These are phyloP conservation scores for Aureobasidium sp. DNA, from an alignment of 2,329 filamentous ascomycete species.

Conservation along the genomic window DNA sequence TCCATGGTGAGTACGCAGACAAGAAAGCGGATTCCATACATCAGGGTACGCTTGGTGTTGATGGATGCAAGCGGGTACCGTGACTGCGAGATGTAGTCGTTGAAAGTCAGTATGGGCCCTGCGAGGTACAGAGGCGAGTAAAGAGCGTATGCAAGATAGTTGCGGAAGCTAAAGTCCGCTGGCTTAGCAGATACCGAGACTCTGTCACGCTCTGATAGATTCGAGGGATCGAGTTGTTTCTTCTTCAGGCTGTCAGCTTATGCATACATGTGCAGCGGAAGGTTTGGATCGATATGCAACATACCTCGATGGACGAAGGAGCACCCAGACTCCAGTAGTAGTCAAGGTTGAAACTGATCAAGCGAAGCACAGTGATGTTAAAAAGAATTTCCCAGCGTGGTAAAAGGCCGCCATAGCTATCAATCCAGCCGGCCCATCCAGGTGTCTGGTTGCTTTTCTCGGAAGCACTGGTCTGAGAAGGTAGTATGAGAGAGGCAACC, in stretches of 20 bases:
- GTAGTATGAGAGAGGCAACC: conserved; percentile 47
- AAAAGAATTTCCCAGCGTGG: conserved; percentile 94
- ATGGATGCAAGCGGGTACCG: conserved; percentile 66
- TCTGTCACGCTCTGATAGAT: conserved; percentile 82
- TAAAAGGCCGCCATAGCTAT: conserved; percentile 74
- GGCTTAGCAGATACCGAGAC: conserved; percentile 64
- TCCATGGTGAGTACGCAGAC: conserved; percentile 83
- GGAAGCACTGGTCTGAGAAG: conserved; percentile 30
- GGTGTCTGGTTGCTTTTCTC: conserved; percentile 28
- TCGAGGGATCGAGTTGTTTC: conserved; percentile 85
- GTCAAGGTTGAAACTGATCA: conserved; percentile 96
- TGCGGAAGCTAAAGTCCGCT: conserved; percentile 67
- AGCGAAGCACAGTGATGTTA: conserved; percentile 83
- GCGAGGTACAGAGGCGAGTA: conserved; percentile 91
- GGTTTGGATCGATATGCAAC: conserved; percentile 20
- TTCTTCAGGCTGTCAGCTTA: conserved; percentile 72
- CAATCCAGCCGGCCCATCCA: conserved; percentile 62
- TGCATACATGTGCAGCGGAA: background rate
- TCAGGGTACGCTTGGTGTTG: conserved; percentile 53
- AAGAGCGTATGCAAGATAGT: conserved; percentile 80
- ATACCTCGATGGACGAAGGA: conserved; percentile 69
- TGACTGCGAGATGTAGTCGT: conserved; percentile 87
- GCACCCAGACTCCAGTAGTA: conserved; percentile 83
- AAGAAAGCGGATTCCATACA: conserved; percentile 76
- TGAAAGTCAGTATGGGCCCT: conserved; percentile 92